These are phyloP conservation scores for Gomphus bonarii DNA, from an alignment of 1,284 basidiomycete species.

Conservation along the genomic window DNA sequence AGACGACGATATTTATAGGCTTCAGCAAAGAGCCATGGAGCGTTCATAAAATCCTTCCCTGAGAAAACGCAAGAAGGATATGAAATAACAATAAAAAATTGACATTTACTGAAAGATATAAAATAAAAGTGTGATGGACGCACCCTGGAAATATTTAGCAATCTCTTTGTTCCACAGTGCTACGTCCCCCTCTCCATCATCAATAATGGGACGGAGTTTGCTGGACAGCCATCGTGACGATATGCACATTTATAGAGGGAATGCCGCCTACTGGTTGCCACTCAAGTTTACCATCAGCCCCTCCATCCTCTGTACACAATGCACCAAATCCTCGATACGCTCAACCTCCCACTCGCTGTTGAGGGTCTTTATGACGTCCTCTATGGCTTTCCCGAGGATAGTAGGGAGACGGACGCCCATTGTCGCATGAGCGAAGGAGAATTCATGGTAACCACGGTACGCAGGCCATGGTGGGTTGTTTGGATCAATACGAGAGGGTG, in stretches of 20 bases:
- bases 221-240: conserved; percentile 20
- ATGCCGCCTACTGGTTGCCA: conserved; percentile 33
- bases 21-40: conserved; percentile 93
- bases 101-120: too few relatives aligned
- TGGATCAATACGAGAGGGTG: conserved; percentile 70
- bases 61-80: conserved; percentile 5
- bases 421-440: conserved; percentile 88
- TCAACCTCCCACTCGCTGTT: conserved; percentile 86
- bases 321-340: conserved; percentile 74
- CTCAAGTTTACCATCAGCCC: conserved; percentile 75
- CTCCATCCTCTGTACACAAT: conserved; percentile 84
- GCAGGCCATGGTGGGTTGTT: conserved; percentile 98
- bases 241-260: background rate
- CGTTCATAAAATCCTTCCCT: conserved; percentile 95
- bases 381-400: conserved; percentile 93
- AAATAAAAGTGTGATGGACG: too few relatives aligned
- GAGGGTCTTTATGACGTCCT: conserved; percentile 84
- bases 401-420: conserved; percentile 94
- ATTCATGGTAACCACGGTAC: conserved; percentile 91
- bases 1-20: conserved; percentile 97
- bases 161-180: conserved; percentile 97
- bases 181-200: conserved; percentile 91
- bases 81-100: background rate
- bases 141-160: conserved; percentile 86
- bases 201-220: conserved; percentile 77